phyloP scores from a whole-genome alignment of 805 yeast species.

The Myxozyma sirexii region DNA sequence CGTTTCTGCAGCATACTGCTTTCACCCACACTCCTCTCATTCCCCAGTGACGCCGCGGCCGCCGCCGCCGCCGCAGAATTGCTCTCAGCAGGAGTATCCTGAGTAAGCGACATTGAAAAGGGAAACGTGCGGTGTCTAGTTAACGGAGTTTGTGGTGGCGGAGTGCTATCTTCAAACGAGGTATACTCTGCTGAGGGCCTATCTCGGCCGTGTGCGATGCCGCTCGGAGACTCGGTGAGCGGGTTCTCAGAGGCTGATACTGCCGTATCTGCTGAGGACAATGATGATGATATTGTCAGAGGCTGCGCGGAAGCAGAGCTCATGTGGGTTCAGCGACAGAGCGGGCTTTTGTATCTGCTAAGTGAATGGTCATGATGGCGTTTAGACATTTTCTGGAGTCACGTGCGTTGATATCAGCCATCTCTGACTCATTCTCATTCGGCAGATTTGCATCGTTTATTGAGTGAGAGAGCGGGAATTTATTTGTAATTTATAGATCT shows the following conservation, averaged over 20 bases:
- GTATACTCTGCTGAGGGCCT: neutral
- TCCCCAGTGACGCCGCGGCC: neutral
- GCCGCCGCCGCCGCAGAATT: neutral
- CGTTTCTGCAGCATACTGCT: neutral
- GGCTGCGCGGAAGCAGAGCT: neutral
- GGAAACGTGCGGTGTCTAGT: neutral
- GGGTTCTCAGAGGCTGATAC: neutral
- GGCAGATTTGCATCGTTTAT: too few relatives aligned
- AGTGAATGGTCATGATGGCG: too few relatives aligned
- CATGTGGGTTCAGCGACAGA: too few relatives aligned
- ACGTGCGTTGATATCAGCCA: too few relatives aligned
- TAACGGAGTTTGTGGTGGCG: neutral
- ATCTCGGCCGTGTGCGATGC: neutral
- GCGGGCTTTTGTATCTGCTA: too few relatives aligned
- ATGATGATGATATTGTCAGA: too few relatives aligned
- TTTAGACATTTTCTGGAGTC: too few relatives aligned
- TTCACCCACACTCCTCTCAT: neutral
- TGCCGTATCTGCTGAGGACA: too few relatives aligned
- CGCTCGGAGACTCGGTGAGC: neutral
- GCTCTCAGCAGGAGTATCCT: neutral
- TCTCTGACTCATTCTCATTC: too few relatives aligned
- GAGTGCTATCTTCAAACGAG: slow-evolving; percentile 2
- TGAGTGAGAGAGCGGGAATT: too few relatives aligned
- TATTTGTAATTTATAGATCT: too few relatives aligned
- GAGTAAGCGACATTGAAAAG: neutral